Conservation (phyloP, 768 basidiomycete species). For the Boletales sp. region DNA sequence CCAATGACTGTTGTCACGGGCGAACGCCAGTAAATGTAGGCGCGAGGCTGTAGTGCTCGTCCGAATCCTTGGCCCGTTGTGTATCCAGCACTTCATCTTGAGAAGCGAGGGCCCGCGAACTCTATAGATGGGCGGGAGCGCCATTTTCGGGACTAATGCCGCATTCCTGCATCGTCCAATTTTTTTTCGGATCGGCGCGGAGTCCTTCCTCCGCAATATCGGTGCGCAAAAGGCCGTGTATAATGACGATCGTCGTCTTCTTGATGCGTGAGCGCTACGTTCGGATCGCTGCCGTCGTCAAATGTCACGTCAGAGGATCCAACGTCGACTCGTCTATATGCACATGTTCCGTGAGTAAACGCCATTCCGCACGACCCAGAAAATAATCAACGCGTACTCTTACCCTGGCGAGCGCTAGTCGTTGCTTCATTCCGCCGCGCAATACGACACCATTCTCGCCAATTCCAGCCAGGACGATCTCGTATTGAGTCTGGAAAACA, state of each 20-base stretch:
- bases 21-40: slow-evolving; percentile 38
- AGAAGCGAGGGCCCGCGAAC: slow-evolving; percentile 47
- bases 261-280: slow-evolving; percentile 57
- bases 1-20: slow-evolving; percentile 52
- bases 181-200: slow-evolving; percentile 68
- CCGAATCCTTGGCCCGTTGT: slow-evolving; percentile 15
- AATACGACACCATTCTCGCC: slow-evolving; percentile 69
- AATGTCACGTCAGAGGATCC: slow-evolving; percentile 80
- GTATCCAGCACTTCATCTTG: slow-evolving; percentile 34
- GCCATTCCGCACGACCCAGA: background rate
- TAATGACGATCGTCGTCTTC: slow-evolving; percentile 63
- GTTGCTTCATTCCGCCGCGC: slow-evolving; percentile 91
- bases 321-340: slow-evolving; percentile 76
- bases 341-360: background rate
- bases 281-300: slow-evolving; percentile 74
- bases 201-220: slow-evolving; percentile 84
- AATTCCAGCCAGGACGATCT: slow-evolving; percentile 54
- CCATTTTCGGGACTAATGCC: slow-evolving; percentile 49
- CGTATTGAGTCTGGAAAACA: slow-evolving; percentile 81
- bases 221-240: slow-evolving; percentile 91
- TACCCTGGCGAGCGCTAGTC: slow-evolving; percentile 86
- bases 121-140: slow-evolving; percentile 32
- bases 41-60: slow-evolving; percentile 43
- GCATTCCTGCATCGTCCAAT: slow-evolving; percentile 63
- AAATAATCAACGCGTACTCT: slow-evolving; percentile 71